Base-by-base conservation (phyloP, 2,329 filamentous ascomycete species). In the Endoconidiophora laricicola region DNA sequence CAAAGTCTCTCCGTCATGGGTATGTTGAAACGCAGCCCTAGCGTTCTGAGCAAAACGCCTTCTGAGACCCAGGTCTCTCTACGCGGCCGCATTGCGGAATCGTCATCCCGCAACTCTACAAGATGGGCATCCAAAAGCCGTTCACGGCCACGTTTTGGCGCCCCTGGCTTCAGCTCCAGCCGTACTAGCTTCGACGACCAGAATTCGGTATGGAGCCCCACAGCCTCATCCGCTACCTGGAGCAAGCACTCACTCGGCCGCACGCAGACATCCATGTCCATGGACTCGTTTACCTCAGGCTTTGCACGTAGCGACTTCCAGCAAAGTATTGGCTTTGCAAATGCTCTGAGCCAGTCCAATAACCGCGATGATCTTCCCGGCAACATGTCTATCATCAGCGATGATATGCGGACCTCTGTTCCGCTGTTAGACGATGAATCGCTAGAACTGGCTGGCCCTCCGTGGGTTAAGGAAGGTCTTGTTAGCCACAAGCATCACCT, bases 391-490 rank as follows among this genome's bases (percentile, higher is more conserved):
- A 69, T 69, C 57, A 69, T 72, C 55, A 80, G 81, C 57, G 78
- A 81, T 26, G 75, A 78, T 42, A 65, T 78, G 33, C 71, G 71
- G 44, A 70, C 68, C 1, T 68, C 69, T 1, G 70, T 75, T 4
- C 78, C 82, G 23, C 68, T 95, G 7, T 76, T 96, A 0, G 90
- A 95, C 59, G 91, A 96, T 59, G 91, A 98, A 60, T 86, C 83
- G 0, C 73, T 98, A 10, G 88, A 94, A 60, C 78, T 98, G 38
- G 79, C 83, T 9, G 91, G 91, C 22, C 86, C 91, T n/a, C 91
- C 91, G 0, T 98, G 91, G 91, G 82, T 93, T 24, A 98, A 98
- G 66, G 91, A 98, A 65, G 91, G 91, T 55, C 86, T 93, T 58
- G 71, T 96, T 18, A 90, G 90, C 57, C 90, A 98, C 68, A 96